These are phyloP conservation scores for Colletotrichum cuscutae DNA, from an alignment of 2,329 filamentous ascomycete genomes.

Conservation along the genomic window DNA sequence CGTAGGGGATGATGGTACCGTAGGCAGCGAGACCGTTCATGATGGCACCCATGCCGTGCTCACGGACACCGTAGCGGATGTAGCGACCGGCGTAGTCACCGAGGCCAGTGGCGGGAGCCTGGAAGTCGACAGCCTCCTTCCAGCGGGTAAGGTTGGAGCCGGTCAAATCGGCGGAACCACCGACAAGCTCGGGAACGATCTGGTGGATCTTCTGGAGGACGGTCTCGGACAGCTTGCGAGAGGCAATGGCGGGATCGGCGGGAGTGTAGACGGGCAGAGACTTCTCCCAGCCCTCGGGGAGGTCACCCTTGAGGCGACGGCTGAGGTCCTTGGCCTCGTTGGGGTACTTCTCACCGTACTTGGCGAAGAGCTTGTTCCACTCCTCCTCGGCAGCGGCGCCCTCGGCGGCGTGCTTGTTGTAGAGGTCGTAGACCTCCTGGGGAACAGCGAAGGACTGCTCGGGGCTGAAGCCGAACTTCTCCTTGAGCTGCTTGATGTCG, in stretches of 20 bases:
- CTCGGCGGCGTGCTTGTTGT: constrained; percentile 84
- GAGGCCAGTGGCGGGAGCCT: constrained; percentile 85
- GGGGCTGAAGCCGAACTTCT: constrained; percentile 95
- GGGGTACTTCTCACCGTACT: constrained; percentile 84
- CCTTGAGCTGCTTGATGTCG: constrained; percentile 93
- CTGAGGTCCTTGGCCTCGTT: constrained; percentile 82
- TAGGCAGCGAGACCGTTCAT: constrained; percentile 97
- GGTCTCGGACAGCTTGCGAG: constrained; percentile 95
- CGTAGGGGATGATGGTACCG: constrained; percentile 92
- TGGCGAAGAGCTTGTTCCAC: constrained; percentile 93
- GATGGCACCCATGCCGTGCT: constrained; percentile 92
- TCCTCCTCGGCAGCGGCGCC: constrained; percentile 91
- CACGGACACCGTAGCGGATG: constrained; percentile 90
- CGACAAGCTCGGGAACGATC: constrained; percentile 88
- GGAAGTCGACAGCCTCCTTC: constrained; percentile 98
- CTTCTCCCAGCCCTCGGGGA: constrained; percentile 98
- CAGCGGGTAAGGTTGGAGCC: constrained; percentile 98
- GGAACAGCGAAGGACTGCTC: constrained; percentile 93
- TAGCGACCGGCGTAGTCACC: constrained; percentile 94
- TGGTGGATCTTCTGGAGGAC: constrained; percentile 90
- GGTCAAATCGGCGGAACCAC: constrained; percentile 97
- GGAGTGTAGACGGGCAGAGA: constrained; percentile 90
- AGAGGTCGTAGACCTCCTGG: constrained; percentile 92
- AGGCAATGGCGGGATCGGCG: constrained; percentile 84
- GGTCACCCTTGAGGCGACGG: constrained; percentile 83